Evolutionary conservation across 23 red algal species (phyloP).

Genomic region (Chondrus crispus): DNA sequence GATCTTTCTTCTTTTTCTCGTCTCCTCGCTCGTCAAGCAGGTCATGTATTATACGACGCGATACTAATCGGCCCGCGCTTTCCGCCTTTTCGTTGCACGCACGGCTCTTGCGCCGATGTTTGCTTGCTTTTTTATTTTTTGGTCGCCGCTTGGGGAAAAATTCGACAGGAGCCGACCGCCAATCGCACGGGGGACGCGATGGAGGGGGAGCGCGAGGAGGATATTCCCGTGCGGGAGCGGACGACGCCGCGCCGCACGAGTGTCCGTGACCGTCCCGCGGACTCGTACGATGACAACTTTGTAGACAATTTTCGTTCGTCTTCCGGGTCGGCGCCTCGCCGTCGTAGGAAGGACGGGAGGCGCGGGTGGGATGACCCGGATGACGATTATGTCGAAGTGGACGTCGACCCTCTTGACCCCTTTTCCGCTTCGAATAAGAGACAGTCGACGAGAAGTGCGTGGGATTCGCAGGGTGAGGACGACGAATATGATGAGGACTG

Average conservation of each 20-base stretch:
- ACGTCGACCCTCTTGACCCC: conserved; percentile 59
- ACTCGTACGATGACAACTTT: neutral
- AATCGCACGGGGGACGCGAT: too few species aligned
- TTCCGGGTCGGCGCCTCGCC: neutral
- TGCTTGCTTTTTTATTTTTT: too few species aligned
- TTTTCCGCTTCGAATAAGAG: conserved; percentile 41
- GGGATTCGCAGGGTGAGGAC: neutral
- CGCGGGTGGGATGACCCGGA: neutral
- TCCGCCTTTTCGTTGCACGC: too few species aligned
- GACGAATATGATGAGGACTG: conserved; percentile 31
- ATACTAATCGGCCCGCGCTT: too few species aligned
- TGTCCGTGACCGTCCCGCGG: neutral
- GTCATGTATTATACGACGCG: conserved; percentile 22
- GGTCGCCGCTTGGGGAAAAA: too few species aligned
- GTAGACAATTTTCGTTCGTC: neutral
- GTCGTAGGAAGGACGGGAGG: neutral
- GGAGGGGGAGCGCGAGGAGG: too few species aligned
- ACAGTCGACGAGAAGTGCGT: neutral
- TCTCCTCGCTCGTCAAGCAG: conserved; percentile 46
- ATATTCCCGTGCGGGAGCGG: conserved; percentile 36
- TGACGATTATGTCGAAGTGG: conserved; percentile 40
- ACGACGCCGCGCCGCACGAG: neutral
- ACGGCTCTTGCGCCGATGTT: too few species aligned
- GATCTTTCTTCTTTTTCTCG: conserved; percentile 38
- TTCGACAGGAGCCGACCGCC: too few species aligned